Percentiles rank a stretch among this genome's conserved stretches.
Evolutionary conservation across 495 filamentous ascomycete genomes (phyloP).

Genomic region (Aspergillus leporis): DNA sequence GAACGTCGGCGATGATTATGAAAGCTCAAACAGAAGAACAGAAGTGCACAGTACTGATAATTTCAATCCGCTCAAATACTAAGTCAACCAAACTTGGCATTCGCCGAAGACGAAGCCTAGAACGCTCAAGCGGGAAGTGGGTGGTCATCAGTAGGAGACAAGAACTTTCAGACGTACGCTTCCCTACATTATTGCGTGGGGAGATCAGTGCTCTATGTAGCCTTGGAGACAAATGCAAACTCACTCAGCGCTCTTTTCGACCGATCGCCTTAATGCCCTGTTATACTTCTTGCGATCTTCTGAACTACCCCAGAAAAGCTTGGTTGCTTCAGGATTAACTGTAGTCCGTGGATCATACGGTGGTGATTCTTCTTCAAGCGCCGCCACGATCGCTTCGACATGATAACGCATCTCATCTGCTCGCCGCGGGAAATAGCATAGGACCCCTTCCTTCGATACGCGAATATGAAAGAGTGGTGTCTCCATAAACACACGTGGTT

Average conservation of each 20-base stretch:
- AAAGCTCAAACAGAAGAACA: not conserved
- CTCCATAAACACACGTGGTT: conserved; percentile 80
- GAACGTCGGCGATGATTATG: not conserved
- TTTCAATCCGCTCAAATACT: not conserved
- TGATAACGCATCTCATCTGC: conserved; percentile 81
- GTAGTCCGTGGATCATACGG: conserved; percentile 88
- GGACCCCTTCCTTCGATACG: conserved; percentile 73
- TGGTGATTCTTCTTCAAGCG: conserved; percentile 82
- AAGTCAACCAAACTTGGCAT: not conserved
- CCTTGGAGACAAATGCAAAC: conserved; percentile 5
- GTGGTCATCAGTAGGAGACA: not conserved
- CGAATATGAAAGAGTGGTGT: conserved; percentile 85
- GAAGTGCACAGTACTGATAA: not conserved
- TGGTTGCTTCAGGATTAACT: conserved; percentile 84
- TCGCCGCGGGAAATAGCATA: conserved; percentile 78
- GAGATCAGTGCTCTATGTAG: not conserved
- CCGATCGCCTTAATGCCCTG: conserved; percentile 66
- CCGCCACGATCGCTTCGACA: conserved; percentile 79
- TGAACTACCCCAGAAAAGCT: conserved; percentile 79
- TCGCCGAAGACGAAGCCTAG: not conserved
- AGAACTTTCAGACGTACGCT: not conserved
- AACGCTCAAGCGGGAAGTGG: not conserved
- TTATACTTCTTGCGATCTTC: conserved; percentile 84
- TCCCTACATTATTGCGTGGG: not conserved
- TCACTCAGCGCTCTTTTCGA: conserved; percentile 57